Conservation (phyloP, 192 early-diverging fungal species). For the Coemansia sp. region DNA sequence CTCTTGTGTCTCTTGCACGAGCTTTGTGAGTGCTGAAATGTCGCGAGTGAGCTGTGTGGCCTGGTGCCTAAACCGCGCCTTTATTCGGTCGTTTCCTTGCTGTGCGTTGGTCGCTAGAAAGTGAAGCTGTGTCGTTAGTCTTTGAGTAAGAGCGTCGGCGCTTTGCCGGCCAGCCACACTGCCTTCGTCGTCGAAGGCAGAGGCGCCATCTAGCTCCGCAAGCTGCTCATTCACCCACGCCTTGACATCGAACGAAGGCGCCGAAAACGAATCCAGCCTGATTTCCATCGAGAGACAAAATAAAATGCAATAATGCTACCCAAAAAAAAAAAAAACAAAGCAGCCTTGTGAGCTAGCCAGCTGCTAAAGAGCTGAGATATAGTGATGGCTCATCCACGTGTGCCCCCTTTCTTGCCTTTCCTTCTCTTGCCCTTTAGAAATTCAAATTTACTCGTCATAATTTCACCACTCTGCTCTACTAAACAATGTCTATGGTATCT, state of each 20-base stretch:
- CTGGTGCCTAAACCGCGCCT: slow-evolving; percentile 52
- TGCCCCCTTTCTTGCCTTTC: neutral
- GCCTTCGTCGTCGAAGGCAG: slow-evolving; percentile 5
- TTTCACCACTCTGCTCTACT: neutral
- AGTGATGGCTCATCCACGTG: neutral
- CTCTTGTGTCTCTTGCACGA: slow-evolving; percentile 33
- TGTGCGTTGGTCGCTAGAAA: slow-evolving; percentile 49
- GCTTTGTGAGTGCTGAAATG: slow-evolving; percentile 29
- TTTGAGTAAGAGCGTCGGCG: slow-evolving; percentile 25
- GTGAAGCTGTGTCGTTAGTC: slow-evolving; percentile 49
- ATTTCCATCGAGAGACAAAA: slow-evolving; percentile 33
- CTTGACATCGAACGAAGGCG: slow-evolving; percentile 37
- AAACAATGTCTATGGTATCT: slow-evolving; percentile 30
- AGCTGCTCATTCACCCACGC: slow-evolving; percentile 51
- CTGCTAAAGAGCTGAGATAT: too few species aligned
- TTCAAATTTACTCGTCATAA: neutral
- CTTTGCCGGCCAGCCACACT: neutral
- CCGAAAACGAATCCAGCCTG: slow-evolving; percentile 38
- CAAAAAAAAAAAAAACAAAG: neutral
- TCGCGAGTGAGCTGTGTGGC: slow-evolving; percentile 43
- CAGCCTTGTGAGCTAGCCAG: too few species aligned
- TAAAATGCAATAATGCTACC: neutral
- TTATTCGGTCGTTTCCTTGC: slow-evolving; percentile 49
- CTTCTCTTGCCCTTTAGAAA: neutral
- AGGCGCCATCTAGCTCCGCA: slow-evolving; percentile 12